Base-by-base conservation (phyloP, 805 yeast species). In the Sporopachydermia lactativora region DNA sequence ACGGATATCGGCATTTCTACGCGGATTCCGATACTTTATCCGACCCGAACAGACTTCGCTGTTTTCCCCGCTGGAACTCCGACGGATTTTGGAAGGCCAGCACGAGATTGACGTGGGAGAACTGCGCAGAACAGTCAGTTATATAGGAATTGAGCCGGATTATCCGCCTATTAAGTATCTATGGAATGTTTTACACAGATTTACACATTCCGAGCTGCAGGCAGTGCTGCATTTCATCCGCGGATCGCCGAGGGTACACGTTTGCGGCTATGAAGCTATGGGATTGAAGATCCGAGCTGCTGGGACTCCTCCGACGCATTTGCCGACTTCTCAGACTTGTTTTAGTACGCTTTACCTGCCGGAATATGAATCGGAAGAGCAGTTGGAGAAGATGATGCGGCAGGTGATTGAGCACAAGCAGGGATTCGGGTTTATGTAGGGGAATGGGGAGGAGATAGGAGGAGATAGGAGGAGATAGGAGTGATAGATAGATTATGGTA, bases 241-340 rank as follows among this genome's bases (percentile, higher is more conserved):
- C 0, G 68, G 72, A 2, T 71, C 66, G 1, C 55, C 65, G 14
- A 52, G 72, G 36, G 70, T 73, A 1, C 75, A 75, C 1, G 56
- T 64, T 19, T 58, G 70, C 14, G 74, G 73, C 1, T 60, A 66
- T 39, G 56, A 59, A 11, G 45, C 47, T 24, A 66, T 73, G 2
- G 54, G 58, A 39, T 67, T 71, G 43, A 70, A 69, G 2, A 67
- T 71, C 36, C 50, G 62, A 35, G 53, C 64, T 39, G 55, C 61
- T 34, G 73, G 72, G 1, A 46, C 57, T 13, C 62, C 61, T 18
- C 43, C 44, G 4, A 54, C 53, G 3, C 52, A 69, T 15, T 53
- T 70, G 17, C 76, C 76, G 1, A 67, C 74, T 1, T 69, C 75
- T 2, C 60, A 71, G 1, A 70, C 74, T 2, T 70, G 76, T 50